Evolutionary conservation across 179 eudicot species (phyloP), one percentile per base, ranked within the genome.

Genomic region (Silene noctiflora): DNA sequence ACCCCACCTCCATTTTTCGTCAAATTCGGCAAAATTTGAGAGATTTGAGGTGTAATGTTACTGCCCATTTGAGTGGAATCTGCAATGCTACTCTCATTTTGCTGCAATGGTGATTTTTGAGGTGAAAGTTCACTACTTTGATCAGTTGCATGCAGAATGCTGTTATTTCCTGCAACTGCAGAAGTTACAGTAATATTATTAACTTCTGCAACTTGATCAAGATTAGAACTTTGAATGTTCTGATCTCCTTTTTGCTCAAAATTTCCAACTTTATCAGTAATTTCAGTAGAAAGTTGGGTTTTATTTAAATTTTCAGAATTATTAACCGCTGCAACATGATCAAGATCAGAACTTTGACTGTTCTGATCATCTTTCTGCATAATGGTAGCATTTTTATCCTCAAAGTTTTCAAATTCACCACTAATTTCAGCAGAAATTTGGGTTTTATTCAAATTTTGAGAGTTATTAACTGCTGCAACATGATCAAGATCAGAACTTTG

Each of bases 1-100:
- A 42, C 33, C 71, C 69, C 75, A 56, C 46, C 48, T 65, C 35
- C 72, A 0, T 4, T n/a, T 4, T 42, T 73, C 3, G 81, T 55
- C 24, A 79, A 74, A 77, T 69, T 56, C 6, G 55, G 9, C 4
- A 22, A 80, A 20, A 60, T 82, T 77, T 17, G 84, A 63, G 82
- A 4, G 20, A 65, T 19, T 59, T 59, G 63, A 20, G 63, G 22
- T 19, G 3, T 59, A 6, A 19, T 19, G 11, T 6, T 20, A 59
- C n/a, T n/a, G n/a, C n/a, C n/a, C n/a, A n/a, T n/a, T n/a, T n/a
- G n/a, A n/a, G n/a, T n/a, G n/a, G n/a, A n/a, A n/a, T n/a, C n/a
- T 19, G 3, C 20, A 6, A 19, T 19, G 11, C 12, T 20, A 59
- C 25, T 19, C 4, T 8, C 17, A 19, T 60, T 67, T 16, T 60